These are phyloP conservation scores for Globisporangium paroecandrum DNA, from an alignment of 352 stramenopile species.

Conservation along the genomic window DNA sequence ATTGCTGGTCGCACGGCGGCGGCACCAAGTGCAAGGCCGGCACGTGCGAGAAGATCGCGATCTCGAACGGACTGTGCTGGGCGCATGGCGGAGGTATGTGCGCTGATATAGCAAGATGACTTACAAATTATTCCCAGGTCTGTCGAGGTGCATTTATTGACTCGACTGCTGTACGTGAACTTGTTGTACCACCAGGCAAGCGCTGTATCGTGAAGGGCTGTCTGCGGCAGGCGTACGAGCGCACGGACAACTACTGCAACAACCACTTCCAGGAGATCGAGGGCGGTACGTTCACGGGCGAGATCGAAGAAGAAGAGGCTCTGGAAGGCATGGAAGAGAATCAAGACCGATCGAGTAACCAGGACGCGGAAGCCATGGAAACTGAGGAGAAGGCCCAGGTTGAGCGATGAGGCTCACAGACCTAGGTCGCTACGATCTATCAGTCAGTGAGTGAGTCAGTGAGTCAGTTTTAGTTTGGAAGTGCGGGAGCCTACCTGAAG, in stretches of 20 bases:
- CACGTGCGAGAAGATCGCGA: conserved; percentile 29
- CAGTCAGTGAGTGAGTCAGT: neutral
- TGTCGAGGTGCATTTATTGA: neutral
- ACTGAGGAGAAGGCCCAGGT: conserved; percentile 3
- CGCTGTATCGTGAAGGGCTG: conserved; percentile 34
- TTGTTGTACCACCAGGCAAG: conserved; percentile 28
- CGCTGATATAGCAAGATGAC: too few species aligned
- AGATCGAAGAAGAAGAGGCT: conserved; percentile 3
- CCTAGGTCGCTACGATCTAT: neutral
- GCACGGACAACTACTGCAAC: conserved; percentile 51
- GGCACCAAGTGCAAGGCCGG: conserved; percentile 28
- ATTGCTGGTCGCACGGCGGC: conserved; percentile 35
- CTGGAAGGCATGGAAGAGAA: neutral
- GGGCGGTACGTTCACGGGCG: conserved; percentile 8
- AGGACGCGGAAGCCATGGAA: conserved; percentile 3
- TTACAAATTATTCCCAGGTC: neutral
- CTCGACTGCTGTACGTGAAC: neutral
- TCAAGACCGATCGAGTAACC: neutral
- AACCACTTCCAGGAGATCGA: conserved; percentile 38
- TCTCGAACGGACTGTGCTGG: conserved; percentile 34
- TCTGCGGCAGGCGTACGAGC: conserved; percentile 52
- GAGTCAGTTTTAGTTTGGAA: neutral
- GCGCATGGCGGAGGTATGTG: conserved; percentile 28
- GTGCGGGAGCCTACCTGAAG: too few species aligned
- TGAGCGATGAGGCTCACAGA: neutral